Conservation (phyloP, 192 early-diverging fungal species). For the Phycomyces nitens region DNA sequence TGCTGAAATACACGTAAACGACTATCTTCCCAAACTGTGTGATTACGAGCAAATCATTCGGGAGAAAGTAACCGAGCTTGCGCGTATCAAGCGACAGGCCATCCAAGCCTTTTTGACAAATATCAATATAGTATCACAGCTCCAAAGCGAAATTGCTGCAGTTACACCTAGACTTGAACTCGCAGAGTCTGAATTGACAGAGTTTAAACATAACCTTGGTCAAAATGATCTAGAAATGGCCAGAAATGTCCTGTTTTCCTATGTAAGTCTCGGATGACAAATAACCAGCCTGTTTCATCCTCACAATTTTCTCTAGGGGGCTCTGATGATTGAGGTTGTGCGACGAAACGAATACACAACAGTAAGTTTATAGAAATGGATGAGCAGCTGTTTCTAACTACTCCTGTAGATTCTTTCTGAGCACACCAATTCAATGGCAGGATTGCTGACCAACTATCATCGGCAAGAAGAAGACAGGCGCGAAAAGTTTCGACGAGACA, state of each 20-base stretch:
- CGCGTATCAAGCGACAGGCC: conserved; percentile 14
- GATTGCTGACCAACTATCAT: conserved; percentile 18
- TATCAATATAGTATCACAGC: conserved; percentile 26
- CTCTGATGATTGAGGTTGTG: conserved; percentile 46
- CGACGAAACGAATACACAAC: conserved; percentile 49
- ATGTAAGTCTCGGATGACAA: conserved; percentile 31
- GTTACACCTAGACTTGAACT: conserved; percentile 15
- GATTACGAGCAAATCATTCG: conserved; percentile 21
- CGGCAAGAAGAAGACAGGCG: conserved; percentile 26
- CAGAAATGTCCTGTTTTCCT: conserved; percentile 45
- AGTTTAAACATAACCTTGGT: conserved; percentile 30
- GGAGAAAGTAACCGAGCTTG: conserved; percentile 6
- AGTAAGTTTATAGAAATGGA: conserved; percentile 18
- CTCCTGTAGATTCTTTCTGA: conserved; percentile 19
- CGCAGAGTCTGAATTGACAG: conserved; percentile 6
- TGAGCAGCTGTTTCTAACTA: not conserved
- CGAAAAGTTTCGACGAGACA: conserved; percentile 20
- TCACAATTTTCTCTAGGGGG: conserved; percentile 25
- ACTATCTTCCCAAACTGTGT: conserved; percentile 37
- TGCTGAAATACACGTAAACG: conserved; percentile 39
- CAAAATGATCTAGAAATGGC: conserved; percentile 36
- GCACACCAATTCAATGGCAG: conserved; percentile 23
- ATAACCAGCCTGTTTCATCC: not conserved
- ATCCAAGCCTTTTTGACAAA: conserved; percentile 20
- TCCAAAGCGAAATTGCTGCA: conserved; percentile 28